Evolutionary conservation across 139 green algal species (phyloP).

Genomic region (Mesotaenium endlicherianum): DNA sequence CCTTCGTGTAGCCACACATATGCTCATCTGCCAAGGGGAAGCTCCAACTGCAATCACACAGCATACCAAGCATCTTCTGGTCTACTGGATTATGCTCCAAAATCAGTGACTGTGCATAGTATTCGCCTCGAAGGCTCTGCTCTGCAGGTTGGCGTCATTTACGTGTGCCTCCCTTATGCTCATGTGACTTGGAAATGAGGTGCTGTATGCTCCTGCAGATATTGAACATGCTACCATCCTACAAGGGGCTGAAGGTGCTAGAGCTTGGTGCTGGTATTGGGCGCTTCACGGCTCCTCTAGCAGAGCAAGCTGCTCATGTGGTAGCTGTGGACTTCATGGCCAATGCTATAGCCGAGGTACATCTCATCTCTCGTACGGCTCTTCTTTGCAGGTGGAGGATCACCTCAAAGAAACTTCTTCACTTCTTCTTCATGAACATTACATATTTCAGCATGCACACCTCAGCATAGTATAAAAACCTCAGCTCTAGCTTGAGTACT

Average conservation of each 20-base stretch:
- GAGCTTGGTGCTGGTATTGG: conserved; percentile 88
- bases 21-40: too few species aligned
- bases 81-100: not conserved
- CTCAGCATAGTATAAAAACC: too few species aligned
- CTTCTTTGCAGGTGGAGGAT: too few species aligned
- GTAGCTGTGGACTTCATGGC: conserved; percentile 85
- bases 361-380: too few species aligned
- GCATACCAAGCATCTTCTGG: not conserved
- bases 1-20: too few species aligned
- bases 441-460: too few species aligned
- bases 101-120: not conserved
- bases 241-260: conserved; percentile 68
- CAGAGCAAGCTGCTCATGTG: conserved; percentile 60
- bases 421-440: too few species aligned
- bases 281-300: conserved; percentile 79
- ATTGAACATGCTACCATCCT: conserved; percentile 66
- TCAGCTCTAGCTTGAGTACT: too few species aligned
- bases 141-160: not conserved
- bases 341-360: conserved; percentile 65
- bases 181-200: too few species aligned
- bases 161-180: conserved; percentile 18
- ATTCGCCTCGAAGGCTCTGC: not conserved
- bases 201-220: conserved; percentile 62
- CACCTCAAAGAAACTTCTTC: too few species aligned
- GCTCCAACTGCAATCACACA: not conserved